These are phyloP conservation scores for Suillus luteus DNA, from an alignment of 768 basidiomycete genomes.

Conservation along the genomic window DNA sequence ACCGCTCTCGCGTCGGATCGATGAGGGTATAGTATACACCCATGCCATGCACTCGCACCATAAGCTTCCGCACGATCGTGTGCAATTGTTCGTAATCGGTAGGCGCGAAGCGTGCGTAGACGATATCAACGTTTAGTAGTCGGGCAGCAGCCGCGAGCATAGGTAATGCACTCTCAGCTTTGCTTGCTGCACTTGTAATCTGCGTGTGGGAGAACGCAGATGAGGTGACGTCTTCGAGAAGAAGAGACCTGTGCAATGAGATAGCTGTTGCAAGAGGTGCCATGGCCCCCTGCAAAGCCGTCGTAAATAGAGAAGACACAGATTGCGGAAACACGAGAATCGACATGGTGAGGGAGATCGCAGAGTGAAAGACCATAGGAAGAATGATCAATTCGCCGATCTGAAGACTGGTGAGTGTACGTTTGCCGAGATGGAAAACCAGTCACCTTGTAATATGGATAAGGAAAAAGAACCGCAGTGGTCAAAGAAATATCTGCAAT, in stretches of 20 bases:
- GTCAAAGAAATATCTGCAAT: constrained; percentile 57
- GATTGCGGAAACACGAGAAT: constrained; percentile 64
- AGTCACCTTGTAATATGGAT: constrained; percentile 54
- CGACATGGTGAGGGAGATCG: constrained; percentile 52
- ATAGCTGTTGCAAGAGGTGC: constrained; percentile 49
- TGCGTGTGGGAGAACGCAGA: constrained; percentile 34
- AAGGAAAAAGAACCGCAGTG: constrained; percentile 63
- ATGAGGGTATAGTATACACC: constrained; percentile 61
- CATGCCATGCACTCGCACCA: constrained; percentile 64
- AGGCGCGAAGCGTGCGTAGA: constrained; percentile 61
- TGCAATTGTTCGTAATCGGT: constrained; percentile 56
- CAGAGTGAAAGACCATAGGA: constrained; percentile 62
- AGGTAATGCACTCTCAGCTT: constrained; percentile 52
- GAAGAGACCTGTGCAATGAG: constrained; percentile 45
- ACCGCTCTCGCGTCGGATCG: constrained; percentile 60
- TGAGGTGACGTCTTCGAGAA: constrained; percentile 44
- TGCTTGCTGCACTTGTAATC: constrained; percentile 34
- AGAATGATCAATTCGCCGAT: constrained; percentile 54
- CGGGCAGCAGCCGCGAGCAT: constrained; percentile 52
- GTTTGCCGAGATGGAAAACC: neutral
- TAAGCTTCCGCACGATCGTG: constrained; percentile 47
- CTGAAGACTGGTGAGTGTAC: constrained; percentile 27
- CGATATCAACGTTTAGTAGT: constrained; percentile 59
- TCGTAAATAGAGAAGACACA: constrained; percentile 59
- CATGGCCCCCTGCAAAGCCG: constrained; percentile 48